Conservation (phyloP, 1,284 basidiomycete genomes). For the Marasmius oreades region DNA sequence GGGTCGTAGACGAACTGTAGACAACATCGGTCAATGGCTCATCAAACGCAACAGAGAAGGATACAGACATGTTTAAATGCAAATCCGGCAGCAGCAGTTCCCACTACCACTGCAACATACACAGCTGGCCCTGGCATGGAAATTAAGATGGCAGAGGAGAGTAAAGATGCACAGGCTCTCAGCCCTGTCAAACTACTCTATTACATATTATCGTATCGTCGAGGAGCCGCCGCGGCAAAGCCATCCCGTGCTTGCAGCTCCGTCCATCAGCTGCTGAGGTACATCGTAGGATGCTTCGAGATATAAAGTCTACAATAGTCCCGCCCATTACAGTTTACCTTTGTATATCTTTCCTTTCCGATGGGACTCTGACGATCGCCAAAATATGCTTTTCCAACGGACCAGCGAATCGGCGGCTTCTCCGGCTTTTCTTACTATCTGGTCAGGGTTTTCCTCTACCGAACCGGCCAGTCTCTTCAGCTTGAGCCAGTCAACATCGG, state of each 20-base stretch:
- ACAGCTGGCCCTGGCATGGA: constrained; percentile 5
- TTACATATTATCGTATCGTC: not conserved
- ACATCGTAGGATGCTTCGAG: too few relatives aligned
- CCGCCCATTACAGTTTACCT: not conserved
- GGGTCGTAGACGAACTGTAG: constrained; percentile 60
- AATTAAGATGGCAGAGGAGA: not conserved
- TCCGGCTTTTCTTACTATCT: not conserved
- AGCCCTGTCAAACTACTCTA: too few relatives aligned
- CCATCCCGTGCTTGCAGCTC: too few relatives aligned
- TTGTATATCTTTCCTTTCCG: not conserved
- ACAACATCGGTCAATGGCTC: constrained; percentile 12
- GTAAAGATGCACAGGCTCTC: not conserved
- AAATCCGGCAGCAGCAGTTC: constrained; percentile 4
- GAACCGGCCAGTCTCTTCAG: constrained; percentile 6
- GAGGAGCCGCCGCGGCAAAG: not conserved
- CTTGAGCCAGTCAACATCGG: constrained; percentile 25
- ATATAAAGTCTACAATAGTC: too few relatives aligned
- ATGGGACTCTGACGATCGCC: not conserved
- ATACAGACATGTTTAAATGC: constrained; percentile 6
- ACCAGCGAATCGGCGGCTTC: not conserved
- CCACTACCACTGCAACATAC: constrained; percentile 1
- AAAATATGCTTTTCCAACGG: not conserved
- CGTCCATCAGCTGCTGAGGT: too few relatives aligned
- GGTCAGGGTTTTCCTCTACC: not conserved
- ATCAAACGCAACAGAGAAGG: constrained; percentile 7